phyloP scores from a whole-genome alignment of 2,329 filamentous ascomycete species.

The Penicillium sp. region DNA sequence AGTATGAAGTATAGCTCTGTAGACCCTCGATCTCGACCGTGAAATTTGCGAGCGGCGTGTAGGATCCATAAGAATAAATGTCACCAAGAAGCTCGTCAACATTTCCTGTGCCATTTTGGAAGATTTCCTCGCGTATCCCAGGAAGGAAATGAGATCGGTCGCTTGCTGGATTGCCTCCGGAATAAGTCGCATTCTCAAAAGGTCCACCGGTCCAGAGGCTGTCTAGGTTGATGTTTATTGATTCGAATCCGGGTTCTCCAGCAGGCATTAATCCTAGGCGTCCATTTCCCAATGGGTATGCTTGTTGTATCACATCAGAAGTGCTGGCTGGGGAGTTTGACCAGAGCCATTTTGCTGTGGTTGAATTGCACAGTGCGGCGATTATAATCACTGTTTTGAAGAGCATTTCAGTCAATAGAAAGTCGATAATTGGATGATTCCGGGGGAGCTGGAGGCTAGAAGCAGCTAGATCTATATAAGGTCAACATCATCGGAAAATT shows the following conservation, averaged over 20 bases:
- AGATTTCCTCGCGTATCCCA: slow-evolving; percentile 19
- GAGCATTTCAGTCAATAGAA: not conserved
- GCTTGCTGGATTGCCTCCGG: slow-evolving; percentile 18
- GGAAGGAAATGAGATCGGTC: slow-evolving; percentile 18
- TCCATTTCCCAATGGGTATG: slow-evolving; percentile 9
- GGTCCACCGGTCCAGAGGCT: slow-evolving; percentile 29
- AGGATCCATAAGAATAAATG: slow-evolving; percentile 20
- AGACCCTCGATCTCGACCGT: slow-evolving; percentile 18
- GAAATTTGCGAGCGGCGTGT: slow-evolving; percentile 24
- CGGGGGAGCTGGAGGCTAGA: not conserved
- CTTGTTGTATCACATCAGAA: slow-evolving; percentile 1
- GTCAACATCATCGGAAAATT: not conserved
- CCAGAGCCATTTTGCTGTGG: slow-evolving; percentile 7
- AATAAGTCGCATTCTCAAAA: slow-evolving; percentile 20
- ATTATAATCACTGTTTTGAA: not conserved
- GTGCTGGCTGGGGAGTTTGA: slow-evolving; percentile 2
- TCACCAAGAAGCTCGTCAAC: slow-evolving; percentile 16
- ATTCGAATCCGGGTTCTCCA: slow-evolving; percentile 1
- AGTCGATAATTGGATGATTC: too few species aligned
- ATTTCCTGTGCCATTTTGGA: slow-evolving; percentile 22
- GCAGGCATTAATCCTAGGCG: slow-evolving; percentile 4
- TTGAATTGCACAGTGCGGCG: not conserved
- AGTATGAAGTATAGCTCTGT: slow-evolving; percentile 9
- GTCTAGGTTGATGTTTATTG: slow-evolving; percentile 26
- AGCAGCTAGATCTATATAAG: not conserved